Percentiles rank a stretch among this genome's conserved stretches.
phyloP scores from a whole-genome alignment of 2,329 filamentous ascomycete species.

The Penicillium crustosum region DNA sequence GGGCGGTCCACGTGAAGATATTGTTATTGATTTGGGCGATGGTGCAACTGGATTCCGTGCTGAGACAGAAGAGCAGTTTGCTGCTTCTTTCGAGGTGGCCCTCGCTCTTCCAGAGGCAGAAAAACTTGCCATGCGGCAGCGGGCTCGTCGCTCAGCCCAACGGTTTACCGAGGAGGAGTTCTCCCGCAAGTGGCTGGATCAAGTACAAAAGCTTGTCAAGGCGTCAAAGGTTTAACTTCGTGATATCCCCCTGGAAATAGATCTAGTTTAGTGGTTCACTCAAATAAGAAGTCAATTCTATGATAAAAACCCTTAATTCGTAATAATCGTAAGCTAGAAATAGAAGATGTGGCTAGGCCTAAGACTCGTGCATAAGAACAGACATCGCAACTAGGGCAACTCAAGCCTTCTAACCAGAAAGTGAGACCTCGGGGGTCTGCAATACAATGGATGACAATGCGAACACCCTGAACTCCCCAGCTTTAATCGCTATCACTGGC shows the following conservation, averaged over 20 bases:
- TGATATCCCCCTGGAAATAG: slow-evolving; percentile 12
- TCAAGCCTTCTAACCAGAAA: not conserved
- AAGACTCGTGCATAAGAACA: slow-evolving; percentile 13
- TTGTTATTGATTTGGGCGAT: slow-evolving; percentile 78
- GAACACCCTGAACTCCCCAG: not conserved
- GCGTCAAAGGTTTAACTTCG: slow-evolving; percentile 22
- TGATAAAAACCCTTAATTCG: slow-evolving; percentile 10
- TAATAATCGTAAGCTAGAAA: slow-evolving; percentile 22
- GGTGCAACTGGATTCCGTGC: slow-evolving; percentile 84
- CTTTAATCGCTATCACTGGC: slow-evolving; percentile 44
- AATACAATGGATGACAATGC: not conserved
- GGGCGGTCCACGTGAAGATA: slow-evolving; percentile 89
- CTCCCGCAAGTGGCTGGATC: slow-evolving; percentile 70
- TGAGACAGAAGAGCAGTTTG: slow-evolving; percentile 74
- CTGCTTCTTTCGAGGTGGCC: slow-evolving; percentile 74
- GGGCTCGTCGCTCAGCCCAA: slow-evolving; percentile 75
- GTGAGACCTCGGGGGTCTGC: not conserved
- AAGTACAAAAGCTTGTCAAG: slow-evolving; percentile 70
- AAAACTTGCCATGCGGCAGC: slow-evolving; percentile 69
- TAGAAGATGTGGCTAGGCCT: slow-evolving; percentile 16
- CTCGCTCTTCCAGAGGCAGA: slow-evolving; percentile 62
- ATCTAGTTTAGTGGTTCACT: not conserved
- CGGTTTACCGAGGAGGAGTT: slow-evolving; percentile 90
- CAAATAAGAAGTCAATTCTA: not conserved
- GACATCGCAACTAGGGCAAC: slow-evolving; percentile 4